Conservation (phyloP, 441 rosid genomes). For the Euphorbia schlechtendalii region DNA sequence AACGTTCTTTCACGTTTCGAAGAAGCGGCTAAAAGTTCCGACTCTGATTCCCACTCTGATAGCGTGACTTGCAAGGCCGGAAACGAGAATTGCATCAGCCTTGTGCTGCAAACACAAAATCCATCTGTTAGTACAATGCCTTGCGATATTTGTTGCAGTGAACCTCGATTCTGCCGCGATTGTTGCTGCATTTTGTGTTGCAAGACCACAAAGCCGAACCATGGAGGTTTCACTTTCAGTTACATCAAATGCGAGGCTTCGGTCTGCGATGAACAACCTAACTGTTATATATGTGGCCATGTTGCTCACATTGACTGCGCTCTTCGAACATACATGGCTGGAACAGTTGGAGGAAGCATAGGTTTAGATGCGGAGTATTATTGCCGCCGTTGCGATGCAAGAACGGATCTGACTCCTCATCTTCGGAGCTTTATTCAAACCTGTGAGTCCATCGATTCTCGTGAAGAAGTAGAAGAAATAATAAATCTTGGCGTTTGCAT, state of each 20-base stretch:
- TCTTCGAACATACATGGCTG: constrained; percentile 78
- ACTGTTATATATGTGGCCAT: constrained; percentile 66
- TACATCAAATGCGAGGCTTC: constrained; percentile 64
- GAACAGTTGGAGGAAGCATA: constrained; percentile 82
- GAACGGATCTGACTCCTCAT: constrained; percentile 60
- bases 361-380: constrained; percentile 83
- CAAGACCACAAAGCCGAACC: constrained; percentile 37
- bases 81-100: constrained; percentile 55
- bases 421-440: constrained; percentile 44
- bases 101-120: constrained; percentile 26
- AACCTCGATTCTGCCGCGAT: constrained; percentile 63
- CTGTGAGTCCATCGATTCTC: constrained; percentile 48
- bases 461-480: constrained; percentile 49
- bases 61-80: constrained; percentile 60
- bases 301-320: constrained; percentile 82
- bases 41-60: constrained; percentile 30
- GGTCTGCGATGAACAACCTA: constrained; percentile 38
- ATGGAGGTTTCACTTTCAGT: constrained; percentile 65
- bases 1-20: constrained; percentile 23
- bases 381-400: constrained; percentile 81
- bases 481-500: constrained; percentile 51
- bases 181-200: constrained; percentile 90
- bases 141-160: constrained; percentile 79
- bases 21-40: constrained; percentile 32
- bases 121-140: constrained; percentile 35